Base-by-base conservation (phyloP, 148 eudicot genomes). In the Chenopodium berlandieri region DNA sequence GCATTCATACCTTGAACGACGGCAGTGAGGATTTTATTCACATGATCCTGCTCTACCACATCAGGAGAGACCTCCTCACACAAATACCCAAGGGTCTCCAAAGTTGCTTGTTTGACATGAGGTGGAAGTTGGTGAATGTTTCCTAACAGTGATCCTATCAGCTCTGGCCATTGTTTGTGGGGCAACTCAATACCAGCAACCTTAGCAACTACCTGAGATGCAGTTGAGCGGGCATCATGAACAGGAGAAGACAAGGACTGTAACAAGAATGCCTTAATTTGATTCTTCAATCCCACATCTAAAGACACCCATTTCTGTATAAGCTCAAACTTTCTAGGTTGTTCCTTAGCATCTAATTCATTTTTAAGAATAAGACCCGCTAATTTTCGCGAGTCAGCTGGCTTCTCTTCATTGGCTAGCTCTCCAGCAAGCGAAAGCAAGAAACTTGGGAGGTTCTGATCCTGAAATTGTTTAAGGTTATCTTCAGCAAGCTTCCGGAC, bases 31-130 rank as follows among this genome's bases (percentile, higher is more conserved):
- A 95, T 95, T 76, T 93, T 95, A 82, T 95, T 95, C n/a, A 95
- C 98, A 30, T 95, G 98, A 85, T 95, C 98, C 82, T 95, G 98
- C 34, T 95, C 98, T 37, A 95, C 88, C 65, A 80, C 94, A 84
- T 93, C 98, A 25, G 98, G 93, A 58, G 92, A 92, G 68, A 93
- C 95, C 90, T 95, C 98, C 88, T 95, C 98, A 85, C 98, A 95
- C 84, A 95, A 67, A 85, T 95, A 95, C 2, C 98, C 98, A 66
- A 95, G 89, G 7, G 98, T 92, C 89, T 93, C 98, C 67, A 95
- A 82, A 75, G 97, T 92, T 77, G 97, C 97, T 86, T 93, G 98
- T 88, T 95, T 95, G 73, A 92, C 93, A 88, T 95, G 98, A 84
- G 86, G 89, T 32, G 97, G 93, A 81, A 92, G 91, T 88, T 92